Conservation (phyloP, 2,329 filamentous ascomycete species). For the Talaromyces sp. region DNA sequence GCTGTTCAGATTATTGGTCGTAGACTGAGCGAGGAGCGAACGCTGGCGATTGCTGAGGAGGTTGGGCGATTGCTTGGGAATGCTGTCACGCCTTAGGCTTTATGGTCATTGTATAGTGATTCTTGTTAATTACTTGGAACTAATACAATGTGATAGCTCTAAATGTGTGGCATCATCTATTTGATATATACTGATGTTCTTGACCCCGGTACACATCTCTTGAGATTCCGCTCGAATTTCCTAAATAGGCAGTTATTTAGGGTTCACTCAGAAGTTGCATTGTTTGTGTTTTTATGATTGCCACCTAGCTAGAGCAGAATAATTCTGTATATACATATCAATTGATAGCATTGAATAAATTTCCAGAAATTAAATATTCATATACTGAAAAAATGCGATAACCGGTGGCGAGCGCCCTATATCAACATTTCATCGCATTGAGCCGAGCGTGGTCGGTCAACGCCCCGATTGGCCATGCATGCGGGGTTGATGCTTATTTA, state of each 20-base stretch:
- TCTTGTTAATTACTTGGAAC: not conserved
- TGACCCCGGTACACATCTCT: not conserved
- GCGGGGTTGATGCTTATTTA: not conserved
- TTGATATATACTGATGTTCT: not conserved
- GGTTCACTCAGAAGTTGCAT: not conserved
- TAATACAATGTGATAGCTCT: not conserved
- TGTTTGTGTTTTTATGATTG: not conserved
- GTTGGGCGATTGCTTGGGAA: constrained; percentile 28
- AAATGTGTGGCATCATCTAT: too few species aligned
- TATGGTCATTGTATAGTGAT: not conserved
- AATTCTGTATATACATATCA: not conserved
- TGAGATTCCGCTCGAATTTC: not conserved
- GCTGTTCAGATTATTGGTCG: constrained; percentile 7
- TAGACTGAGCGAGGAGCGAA: constrained; percentile 38
- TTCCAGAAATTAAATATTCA: not conserved
- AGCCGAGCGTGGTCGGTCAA: not conserved
- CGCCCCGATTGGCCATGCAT: constrained; percentile 4
- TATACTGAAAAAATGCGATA: not conserved
- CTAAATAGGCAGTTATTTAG: not conserved
- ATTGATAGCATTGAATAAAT: not conserved
- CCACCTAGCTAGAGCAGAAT: not conserved
- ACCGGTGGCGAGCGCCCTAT: not conserved
- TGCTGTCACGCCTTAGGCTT: constrained; percentile 25
- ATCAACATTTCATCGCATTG: not conserved
- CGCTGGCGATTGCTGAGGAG: constrained; percentile 22